Evolutionary conservation across 495 filamentous ascomycete genomes (phyloP), one percentile per base, ranked within the genome.

Genomic region (Lophiostoma macrostomum): DNA sequence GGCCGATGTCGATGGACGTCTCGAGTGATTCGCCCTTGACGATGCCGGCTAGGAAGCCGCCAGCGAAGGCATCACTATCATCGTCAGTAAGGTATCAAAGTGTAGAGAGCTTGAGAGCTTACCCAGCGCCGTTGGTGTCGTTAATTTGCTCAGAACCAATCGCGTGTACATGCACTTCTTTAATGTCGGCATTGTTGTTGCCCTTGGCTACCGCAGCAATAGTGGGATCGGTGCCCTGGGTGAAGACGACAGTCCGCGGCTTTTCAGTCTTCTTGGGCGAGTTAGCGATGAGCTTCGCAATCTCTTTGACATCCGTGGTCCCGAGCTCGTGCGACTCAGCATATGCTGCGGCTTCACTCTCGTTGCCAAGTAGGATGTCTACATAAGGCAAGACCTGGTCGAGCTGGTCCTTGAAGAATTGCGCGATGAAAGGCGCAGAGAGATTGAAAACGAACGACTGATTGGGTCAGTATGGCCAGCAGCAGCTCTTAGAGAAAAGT

Each of bases 321-420:
- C 47, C 60, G 6, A 72, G 82, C 50, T 75, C 76, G 70, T 96
- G 90, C 48, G 81, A 83, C 65, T 87, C 81, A 43, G 94, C 84
- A 72, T 90, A 97, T 44, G 87, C 74, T 58, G 80, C 77, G 27
- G 90, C 93, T 74, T 99, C 93, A 24, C 85, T 86, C 83, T 97
- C 94, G 73, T 99, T 99, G 56, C 91, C 93, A 72, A 97, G 86
- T 28, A 96, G 76, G 76, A 91, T 95, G 76, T 99, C 93, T 76
- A 87, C 91, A 81, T 95, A 97, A 18, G 84, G 86, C 8, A 86
- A 77, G 2, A 85, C 84, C 57, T 81, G 80, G 71, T 93, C 90
- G 31, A 99, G 79, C 50, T 82, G 88, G 16, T 96, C 90, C 78
- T 96, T 97, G 82, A 96, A 99, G 80, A 95, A 95, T 70, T 91